Base-by-base conservation (phyloP, 768 basidiomycete species). In the Lentinula edodes region DNA sequence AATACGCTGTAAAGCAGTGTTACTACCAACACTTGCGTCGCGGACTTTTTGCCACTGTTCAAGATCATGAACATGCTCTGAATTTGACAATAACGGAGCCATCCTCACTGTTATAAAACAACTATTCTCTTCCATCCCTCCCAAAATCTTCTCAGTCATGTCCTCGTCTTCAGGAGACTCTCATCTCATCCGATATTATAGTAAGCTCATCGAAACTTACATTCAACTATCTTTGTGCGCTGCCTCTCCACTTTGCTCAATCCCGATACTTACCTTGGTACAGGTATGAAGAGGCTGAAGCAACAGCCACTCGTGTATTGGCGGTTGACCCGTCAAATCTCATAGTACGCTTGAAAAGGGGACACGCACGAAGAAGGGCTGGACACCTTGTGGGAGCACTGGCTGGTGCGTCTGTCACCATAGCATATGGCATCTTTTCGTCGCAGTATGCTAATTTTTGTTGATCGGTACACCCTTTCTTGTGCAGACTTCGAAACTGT, bases 281-380 rank as follows among this genome's bases (percentile, higher is more conserved):
- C 28, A 59, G 58, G 38, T 59, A 59, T 35, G 48, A 59, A 50
- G 58, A 59, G 9, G 58, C 58, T 16, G 58, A 59, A 15, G 43
- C 58, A 35, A 51, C 38, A 7, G 58, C 58, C n/a, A 48, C 45
- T 12, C 58, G 58, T 45, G 42, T 51, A 48, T 28, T 59, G 43
- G 34, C 46, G 43, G 45, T 59, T 51, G 48, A 51, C 45, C 58
- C 58, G 34, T 51, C 45, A 15, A 34, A 48, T 51, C 18, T 59
- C 35, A 20, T 20, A 28, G 46, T 39, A 39, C 58, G 58, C 18
- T 36, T 59, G 46, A 59, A 59, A 34, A 46, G 58, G 35, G 58
- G 58, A 50, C 43, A 36, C 45, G 43, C 58, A 23, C 7, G 58
- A 34, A 34, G 48, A 18, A 51, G 48, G 23, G 18, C 50, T 18